Conservation (phyloP, 2,329 filamentous ascomycete genomes). For the Pseudogymnoascus sp. region DNA sequence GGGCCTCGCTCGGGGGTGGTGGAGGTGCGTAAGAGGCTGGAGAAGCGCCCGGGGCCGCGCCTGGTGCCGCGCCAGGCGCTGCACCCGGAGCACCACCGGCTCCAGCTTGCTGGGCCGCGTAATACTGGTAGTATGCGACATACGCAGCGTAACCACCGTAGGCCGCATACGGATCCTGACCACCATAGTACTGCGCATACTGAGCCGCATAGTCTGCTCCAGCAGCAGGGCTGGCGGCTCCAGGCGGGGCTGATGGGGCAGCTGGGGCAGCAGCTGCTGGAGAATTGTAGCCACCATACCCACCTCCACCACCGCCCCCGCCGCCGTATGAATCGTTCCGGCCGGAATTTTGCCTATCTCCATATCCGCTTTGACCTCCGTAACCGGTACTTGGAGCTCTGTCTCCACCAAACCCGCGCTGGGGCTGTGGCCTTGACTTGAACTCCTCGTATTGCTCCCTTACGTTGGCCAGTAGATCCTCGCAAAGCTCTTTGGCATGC, state of each 20-base stretch:
- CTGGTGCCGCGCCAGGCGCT: constrained; percentile 33
- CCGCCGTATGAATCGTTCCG: constrained; percentile 35
- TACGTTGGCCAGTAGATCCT: constrained; percentile 80
- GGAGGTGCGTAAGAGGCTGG: constrained; percentile 43
- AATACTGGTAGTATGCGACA: constrained; percentile 66
- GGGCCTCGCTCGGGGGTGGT: constrained; percentile 49
- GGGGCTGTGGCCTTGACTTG: constrained; percentile 67
- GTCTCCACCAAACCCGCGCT: constrained; percentile 48
- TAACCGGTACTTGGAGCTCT: constrained; percentile 28
- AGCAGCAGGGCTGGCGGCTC: constrained; percentile 36
- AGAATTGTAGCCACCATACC: constrained; percentile 31
- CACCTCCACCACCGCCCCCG: constrained; percentile 30
- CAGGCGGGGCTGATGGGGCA: constrained; percentile 33
- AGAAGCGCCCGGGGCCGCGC: constrained; percentile 33
- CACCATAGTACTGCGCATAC: constrained; percentile 74
- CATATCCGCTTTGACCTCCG: constrained; percentile 40
- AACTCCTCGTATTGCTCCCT: constrained; percentile 84
- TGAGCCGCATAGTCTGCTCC: constrained; percentile 64
- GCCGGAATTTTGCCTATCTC: constrained; percentile 41
- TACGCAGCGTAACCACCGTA: constrained; percentile 84
- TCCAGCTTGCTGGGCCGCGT: constrained; percentile 44
- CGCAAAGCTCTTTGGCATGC: constrained; percentile 78
- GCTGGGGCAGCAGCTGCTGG: constrained; percentile 23
- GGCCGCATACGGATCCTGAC: constrained; percentile 74
- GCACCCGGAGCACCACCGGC: constrained; percentile 28